Conservation (phyloP, 768 basidiomycete genomes). For the Boletus vermiculosoides region DNA sequence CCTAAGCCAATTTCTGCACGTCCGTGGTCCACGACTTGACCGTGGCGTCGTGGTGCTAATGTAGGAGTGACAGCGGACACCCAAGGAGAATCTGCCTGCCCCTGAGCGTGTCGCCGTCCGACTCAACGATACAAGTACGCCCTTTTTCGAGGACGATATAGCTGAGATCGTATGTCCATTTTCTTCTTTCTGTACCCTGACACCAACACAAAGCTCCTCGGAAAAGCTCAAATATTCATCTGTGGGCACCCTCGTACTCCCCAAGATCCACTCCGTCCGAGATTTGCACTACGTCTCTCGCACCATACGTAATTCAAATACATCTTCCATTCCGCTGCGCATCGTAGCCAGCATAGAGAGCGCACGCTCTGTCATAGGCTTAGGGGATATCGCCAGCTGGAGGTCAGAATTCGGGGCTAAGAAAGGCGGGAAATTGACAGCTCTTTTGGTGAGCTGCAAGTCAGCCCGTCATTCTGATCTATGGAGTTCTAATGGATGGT, state of each 20-base stretch:
- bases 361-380: constrained; percentile 63
- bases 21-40: constrained; percentile 28
- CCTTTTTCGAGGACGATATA: constrained; percentile 66
- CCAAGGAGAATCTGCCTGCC: constrained; percentile 38
- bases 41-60: constrained; percentile 10
- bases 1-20: constrained; percentile 55
- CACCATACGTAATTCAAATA: constrained; percentile 17
- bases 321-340: constrained; percentile 42
- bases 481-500: neutral
- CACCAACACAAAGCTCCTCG: constrained; percentile 3
- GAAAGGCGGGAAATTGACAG: constrained; percentile 54
- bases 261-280: constrained; percentile 72
- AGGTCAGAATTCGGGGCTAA: constrained; percentile 44
- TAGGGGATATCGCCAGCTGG: constrained; percentile 73
- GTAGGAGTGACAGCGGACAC: constrained; percentile 23
- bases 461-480: neutral
- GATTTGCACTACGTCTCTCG: constrained; percentile 65
- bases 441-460: constrained; percentile 49
- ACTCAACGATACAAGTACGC: constrained; percentile 64
- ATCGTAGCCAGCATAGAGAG: constrained; percentile 87
- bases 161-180: constrained; percentile 48
- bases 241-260: constrained; percentile 73
- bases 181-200: neutral
- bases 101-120: constrained; percentile 63
- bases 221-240: constrained; percentile 43